Conservation (phyloP, 1,284 basidiomycete genomes). For the Vanrija sp. region DNA sequence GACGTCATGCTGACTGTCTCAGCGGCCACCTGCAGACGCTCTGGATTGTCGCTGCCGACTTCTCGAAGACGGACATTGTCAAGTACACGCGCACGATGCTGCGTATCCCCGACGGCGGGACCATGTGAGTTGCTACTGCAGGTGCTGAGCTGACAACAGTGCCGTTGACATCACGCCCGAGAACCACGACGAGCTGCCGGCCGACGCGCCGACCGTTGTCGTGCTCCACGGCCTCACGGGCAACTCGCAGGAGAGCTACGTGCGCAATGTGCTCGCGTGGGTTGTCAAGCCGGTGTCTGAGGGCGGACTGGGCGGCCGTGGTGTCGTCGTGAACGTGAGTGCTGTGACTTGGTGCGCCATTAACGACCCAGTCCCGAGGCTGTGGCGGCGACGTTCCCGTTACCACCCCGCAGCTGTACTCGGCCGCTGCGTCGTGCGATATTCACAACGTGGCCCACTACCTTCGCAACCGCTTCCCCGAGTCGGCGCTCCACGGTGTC, state of each 20-base stretch:
- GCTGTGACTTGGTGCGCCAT: background rate
- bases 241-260: conserved; percentile 84
- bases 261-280: conserved; percentile 70
- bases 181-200: conserved; percentile 54
- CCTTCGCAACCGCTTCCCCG: conserved; percentile 69
- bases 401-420: conserved; percentile 69
- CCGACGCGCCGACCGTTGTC: conserved; percentile 74
- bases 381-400: conserved; percentile 77
- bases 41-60: conserved; percentile 53
- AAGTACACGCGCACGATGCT: conserved; percentile 64
- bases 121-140: conserved; percentile 54
- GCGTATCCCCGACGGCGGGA: conserved; percentile 64
- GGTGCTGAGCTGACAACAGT: conserved; percentile 67
- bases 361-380: conserved; percentile 62
- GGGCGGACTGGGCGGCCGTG: conserved; percentile 81
- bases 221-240: conserved; percentile 78
- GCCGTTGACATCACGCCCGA: conserved; percentile 51
- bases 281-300: conserved; percentile 61
- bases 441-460: conserved; percentile 75
- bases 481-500: conserved; percentile 75
- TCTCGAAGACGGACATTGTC: conserved; percentile 67
- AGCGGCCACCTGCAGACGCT: conserved; percentile 52
- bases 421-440: conserved; percentile 75
- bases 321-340: conserved; percentile 70
- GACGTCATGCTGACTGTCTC: background rate